Evolutionary conservation across 768 basidiomycete species (phyloP).

Genomic region (Paxillus rubicundulus): DNA sequence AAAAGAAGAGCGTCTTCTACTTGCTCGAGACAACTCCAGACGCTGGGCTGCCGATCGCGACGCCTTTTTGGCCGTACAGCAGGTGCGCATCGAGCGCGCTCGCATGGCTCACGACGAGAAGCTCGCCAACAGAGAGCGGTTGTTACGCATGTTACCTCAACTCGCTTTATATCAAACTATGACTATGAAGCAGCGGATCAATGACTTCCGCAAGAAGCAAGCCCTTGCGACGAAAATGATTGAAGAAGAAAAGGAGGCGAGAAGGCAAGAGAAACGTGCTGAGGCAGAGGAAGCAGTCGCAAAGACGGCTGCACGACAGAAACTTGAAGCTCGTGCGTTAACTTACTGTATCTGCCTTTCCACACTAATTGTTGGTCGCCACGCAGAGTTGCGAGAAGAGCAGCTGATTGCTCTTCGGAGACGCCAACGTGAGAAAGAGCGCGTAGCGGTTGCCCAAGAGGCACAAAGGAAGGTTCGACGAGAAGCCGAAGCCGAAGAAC

Average conservation of each 20-base stretch:
- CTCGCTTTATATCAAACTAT: slow-evolving; percentile 52
- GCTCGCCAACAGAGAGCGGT: slow-evolving; percentile 66
- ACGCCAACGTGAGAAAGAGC: slow-evolving; percentile 45
- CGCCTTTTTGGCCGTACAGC: slow-evolving; percentile 59
- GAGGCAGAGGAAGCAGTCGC: slow-evolving; percentile 17
- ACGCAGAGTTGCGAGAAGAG: slow-evolving; percentile 54
- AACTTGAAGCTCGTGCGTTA: slow-evolving; percentile 48
- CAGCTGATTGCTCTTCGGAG: slow-evolving; percentile 47
- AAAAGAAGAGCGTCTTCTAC: slow-evolving; percentile 85
- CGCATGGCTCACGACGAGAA: slow-evolving; percentile 59
- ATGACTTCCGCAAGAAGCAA: slow-evolving; percentile 61
- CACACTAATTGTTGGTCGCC: slow-evolving; percentile 17
- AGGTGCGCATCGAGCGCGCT: slow-evolving; percentile 50
- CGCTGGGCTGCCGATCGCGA: slow-evolving; percentile 75
- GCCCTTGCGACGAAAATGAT: slow-evolving; percentile 64
- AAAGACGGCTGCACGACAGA: slow-evolving; percentile 37
- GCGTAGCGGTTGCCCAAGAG: slow-evolving; percentile 48
- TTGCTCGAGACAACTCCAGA: slow-evolving; percentile 74
- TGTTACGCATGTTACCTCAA: slow-evolving; percentile 70
- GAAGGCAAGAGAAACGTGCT: slow-evolving; percentile 45
- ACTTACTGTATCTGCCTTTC: slow-evolving; percentile 1
- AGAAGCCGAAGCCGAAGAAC: slow-evolving; percentile 64
- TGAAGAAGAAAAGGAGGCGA: slow-evolving; percentile 79
- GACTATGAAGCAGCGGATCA: slow-evolving; percentile 56
- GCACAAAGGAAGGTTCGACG: slow-evolving; percentile 55